Conservation (phyloP, 495 filamentous ascomycete species). For the Aspergillus wentii region DNA sequence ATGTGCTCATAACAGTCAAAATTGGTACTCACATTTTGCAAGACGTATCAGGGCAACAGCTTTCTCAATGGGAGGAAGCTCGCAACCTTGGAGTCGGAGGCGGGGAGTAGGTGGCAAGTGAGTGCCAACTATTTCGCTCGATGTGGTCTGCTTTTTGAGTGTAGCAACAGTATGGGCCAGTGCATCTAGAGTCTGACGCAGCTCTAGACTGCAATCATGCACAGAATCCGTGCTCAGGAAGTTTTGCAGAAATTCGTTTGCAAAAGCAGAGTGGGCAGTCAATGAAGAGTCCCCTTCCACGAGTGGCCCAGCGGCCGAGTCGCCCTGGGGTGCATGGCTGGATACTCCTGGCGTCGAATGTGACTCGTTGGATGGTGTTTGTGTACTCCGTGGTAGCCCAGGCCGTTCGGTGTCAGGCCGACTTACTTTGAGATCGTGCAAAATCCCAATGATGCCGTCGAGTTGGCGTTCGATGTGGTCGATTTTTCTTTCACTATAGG, state of each 20-base stretch:
- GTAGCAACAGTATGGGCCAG: slow-evolving; percentile 1
- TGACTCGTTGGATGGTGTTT: background rate
- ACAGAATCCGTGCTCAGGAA: slow-evolving; percentile 1
- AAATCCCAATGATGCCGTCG: background rate
- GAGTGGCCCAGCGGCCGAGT: background rate
- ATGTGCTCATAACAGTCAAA: background rate
- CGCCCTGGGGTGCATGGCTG: background rate
- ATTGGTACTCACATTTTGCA: slow-evolving; percentile 1
- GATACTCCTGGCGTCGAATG: background rate
- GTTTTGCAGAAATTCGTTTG: slow-evolving; percentile 1
- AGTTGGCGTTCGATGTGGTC: slow-evolving; percentile 1
- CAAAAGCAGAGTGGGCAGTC: slow-evolving; percentile 1
- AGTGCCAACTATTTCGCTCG: slow-evolving; percentile 1
- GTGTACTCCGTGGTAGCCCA: slow-evolving; percentile 1
- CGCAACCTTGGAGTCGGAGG: background rate
- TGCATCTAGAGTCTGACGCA: slow-evolving; percentile 2
- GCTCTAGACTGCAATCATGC: slow-evolving; percentile 1
- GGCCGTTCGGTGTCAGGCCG: background rate
- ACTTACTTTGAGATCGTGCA: slow-evolving; percentile 1
- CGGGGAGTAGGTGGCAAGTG: background rate
- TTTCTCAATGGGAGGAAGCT: slow-evolving; percentile 1
- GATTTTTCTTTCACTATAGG: slow-evolving; percentile 1
- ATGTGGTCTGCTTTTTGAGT: slow-evolving; percentile 1
- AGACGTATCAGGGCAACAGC: slow-evolving; percentile 2
- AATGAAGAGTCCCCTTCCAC: slow-evolving; percentile 2